Evolutionary conservation across 2,329 filamentous ascomycete species (phyloP).

Genomic region (Verticillium isaacii): DNA sequence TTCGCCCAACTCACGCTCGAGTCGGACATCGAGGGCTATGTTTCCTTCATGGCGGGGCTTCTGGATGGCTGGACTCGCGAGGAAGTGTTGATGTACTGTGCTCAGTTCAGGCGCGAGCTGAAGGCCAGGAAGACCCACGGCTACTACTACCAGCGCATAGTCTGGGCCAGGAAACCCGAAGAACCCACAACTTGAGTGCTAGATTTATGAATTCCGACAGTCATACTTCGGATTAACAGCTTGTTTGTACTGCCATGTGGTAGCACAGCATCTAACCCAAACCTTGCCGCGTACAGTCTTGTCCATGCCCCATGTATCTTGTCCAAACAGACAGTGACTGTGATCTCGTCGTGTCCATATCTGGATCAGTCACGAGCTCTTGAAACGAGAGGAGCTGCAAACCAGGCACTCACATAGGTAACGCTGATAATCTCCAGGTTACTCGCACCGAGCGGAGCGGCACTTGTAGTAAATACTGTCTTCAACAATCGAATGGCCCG

Average conservation of each 20-base stretch:
- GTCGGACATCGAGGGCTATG: constrained; percentile 25
- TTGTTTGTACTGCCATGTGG: background rate
- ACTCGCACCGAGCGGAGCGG: no score
- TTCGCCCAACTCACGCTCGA: constrained; percentile 24
- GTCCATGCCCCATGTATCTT: background rate
- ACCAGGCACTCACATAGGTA: no score
- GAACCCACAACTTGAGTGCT: background rate
- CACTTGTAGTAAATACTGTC: no score
- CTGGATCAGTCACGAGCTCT: no score
- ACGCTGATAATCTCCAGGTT: no score
- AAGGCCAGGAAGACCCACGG: constrained; percentile 20
- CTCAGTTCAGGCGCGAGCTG: constrained; percentile 26
- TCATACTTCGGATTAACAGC: no score
- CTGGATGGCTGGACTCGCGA: constrained; percentile 28
- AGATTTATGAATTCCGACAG: background rate
- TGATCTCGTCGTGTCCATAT: no score
- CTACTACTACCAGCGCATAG: constrained; percentile 22
- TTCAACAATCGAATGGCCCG: no score
- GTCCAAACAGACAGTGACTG: no score
- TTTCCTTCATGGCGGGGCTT: constrained; percentile 27
- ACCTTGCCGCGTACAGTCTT: no score
- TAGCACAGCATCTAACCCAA: no score
- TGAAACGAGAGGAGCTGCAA: no score
- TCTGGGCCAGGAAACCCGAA: constrained; percentile 21
- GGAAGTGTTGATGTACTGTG: constrained; percentile 27